Conservation (phyloP, 2,329 filamentous ascomycete species). For the Alternaria tenuissima region DNA sequence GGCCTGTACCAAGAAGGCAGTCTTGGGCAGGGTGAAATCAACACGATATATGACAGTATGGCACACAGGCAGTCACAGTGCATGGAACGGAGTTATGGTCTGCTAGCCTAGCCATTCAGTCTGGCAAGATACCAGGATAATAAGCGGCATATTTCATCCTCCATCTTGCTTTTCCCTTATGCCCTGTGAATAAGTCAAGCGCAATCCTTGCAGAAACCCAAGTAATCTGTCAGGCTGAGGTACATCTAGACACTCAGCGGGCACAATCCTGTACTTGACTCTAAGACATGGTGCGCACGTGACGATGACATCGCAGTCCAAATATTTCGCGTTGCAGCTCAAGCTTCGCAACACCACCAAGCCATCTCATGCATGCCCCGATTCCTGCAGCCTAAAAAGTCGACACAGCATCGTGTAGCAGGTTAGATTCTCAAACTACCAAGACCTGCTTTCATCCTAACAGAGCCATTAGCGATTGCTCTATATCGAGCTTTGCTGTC, state of each 20-base stretch:
- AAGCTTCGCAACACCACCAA: conserved; percentile 16
- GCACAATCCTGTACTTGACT: background rate
- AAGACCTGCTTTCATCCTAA: conserved; percentile 7
- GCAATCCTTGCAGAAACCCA: background rate
- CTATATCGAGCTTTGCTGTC: conserved; percentile 75
- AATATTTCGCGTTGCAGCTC: conserved; percentile 20
- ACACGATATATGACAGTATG: conserved; percentile 6
- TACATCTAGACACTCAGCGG: background rate
- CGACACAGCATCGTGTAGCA: conserved; percentile 61
- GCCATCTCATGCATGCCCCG: conserved; percentile 55
- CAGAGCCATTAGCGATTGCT: conserved; percentile 64
- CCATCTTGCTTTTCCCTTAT: background rate
- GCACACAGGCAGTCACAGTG: conserved; percentile 28
- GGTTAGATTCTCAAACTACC: conserved; percentile 46
- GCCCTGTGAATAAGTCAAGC: background rate
- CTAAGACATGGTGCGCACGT: conserved; percentile 24
- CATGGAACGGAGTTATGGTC: conserved; percentile 45
- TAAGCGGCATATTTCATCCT: conserved; percentile 8
- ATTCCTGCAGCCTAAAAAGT: conserved; percentile 56
- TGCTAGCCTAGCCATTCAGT: conserved; percentile 17
- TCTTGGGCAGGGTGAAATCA: background rate
- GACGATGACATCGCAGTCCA: conserved; percentile 27
- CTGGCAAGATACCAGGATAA: conserved; percentile 22
- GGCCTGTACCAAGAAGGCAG: background rate
- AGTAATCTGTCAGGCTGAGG: background rate